Evolutionary conservation across 345 rosid species (phyloP).

Genomic region (Populus pruinosa): DNA sequence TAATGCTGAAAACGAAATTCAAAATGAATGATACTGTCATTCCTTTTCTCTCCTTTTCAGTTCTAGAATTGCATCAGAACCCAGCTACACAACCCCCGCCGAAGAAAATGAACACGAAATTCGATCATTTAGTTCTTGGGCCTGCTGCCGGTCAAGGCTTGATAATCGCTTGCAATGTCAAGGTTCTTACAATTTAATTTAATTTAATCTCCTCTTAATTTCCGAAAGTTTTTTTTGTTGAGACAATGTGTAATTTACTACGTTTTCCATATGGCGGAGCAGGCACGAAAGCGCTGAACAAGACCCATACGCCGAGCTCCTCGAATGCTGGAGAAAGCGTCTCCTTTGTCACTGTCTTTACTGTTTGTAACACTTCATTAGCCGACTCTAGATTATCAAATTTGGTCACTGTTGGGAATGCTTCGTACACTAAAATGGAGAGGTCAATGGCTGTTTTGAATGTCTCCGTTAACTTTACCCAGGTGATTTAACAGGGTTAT

Average conservation of each 20-base stretch:
- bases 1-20: not conserved
- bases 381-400: slow-evolving; percentile 37
- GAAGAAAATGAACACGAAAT: slow-evolving; percentile 42
- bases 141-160: slow-evolving; percentile 79
- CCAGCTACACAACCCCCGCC: slow-evolving; percentile 19
- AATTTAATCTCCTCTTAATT: not conserved
- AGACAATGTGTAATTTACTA: not conserved
- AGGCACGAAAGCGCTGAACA: slow-evolving; percentile 79
- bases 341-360: slow-evolving; percentile 71
- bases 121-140: slow-evolving; percentile 71
- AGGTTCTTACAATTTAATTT: slow-evolving; percentile 37
- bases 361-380: slow-evolving; percentile 51
- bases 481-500: slow-evolving; percentile 35
- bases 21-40: not conserved
- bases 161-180: slow-evolving; percentile 72
- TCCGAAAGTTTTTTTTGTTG: not conserved
- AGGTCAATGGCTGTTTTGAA: slow-evolving; percentile 10
- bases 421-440: slow-evolving; percentile 60
- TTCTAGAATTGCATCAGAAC: slow-evolving; percentile 45
- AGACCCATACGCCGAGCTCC: slow-evolving; percentile 37
- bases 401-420: slow-evolving; percentile 66
- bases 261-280: not conserved
- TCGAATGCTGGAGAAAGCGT: slow-evolving; percentile 39
- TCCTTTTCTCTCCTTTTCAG: slow-evolving; percentile 11
- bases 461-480: slow-evolving; percentile 59